phyloP scores from a whole-genome alignment of 1,139 yeast species.

The Sporopachydermia cereana region DNA sequence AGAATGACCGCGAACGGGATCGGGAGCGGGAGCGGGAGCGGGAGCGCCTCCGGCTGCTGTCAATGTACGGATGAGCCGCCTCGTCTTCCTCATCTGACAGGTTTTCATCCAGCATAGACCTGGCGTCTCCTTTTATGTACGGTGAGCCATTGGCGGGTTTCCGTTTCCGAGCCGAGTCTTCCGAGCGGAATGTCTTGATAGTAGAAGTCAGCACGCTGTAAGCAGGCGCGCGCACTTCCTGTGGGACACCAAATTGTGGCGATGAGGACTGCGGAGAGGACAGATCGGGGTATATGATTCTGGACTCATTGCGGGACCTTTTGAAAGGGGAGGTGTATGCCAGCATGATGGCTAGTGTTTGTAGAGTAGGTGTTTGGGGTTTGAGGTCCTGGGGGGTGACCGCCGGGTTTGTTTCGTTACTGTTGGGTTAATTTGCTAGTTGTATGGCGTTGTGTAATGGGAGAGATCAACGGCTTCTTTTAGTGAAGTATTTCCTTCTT shows the following conservation, averaged over 20 bases:
- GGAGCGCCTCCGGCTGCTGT: conserved; percentile 2
- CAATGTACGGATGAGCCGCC: conserved; percentile 1
- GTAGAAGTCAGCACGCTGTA: conserved; percentile 5
- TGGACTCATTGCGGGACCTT: not conserved
- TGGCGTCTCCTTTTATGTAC: not conserved
- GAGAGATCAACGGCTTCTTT: not conserved
- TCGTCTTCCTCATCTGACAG: conserved; percentile 1
- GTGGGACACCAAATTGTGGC: too few species aligned
- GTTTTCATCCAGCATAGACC: conserved; percentile 2
- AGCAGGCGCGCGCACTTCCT: not conserved
- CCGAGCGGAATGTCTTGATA: conserved; percentile 1
- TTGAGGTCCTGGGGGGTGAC: too few species aligned
- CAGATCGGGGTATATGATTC: not conserved
- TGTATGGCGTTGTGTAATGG: not conserved
- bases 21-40: not conserved
- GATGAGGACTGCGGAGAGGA: not conserved
- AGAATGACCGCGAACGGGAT: not conserved
- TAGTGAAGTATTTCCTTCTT: not conserved
- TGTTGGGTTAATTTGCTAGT: too few species aligned
- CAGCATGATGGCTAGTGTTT: not conserved
- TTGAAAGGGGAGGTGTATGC: conserved; percentile 4
- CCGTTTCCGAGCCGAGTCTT: not conserved
- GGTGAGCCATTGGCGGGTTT: not conserved
- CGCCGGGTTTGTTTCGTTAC: too few species aligned
- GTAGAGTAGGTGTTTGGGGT: too few species aligned